phyloP scores from a whole-genome alignment of 768 basidiomycete species.

The Antrodiella citrinella region DNA sequence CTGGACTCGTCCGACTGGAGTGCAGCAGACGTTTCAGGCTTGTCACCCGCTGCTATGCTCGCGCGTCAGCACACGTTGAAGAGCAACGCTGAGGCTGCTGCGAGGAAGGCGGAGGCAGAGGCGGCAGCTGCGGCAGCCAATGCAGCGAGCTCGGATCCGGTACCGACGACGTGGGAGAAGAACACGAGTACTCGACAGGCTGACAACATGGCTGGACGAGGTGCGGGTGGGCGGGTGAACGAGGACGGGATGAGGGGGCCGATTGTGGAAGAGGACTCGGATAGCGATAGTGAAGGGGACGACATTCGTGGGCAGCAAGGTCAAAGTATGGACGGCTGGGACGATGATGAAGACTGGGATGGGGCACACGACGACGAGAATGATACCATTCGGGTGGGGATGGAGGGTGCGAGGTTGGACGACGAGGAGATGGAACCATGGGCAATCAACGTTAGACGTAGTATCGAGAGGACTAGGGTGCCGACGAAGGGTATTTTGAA shows the following conservation, averaged over 20 bases:
- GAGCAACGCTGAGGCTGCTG: slow-evolving; percentile 75
- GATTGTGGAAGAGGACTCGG: slow-evolving; percentile 61
- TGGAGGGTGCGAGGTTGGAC: slow-evolving; percentile 42
- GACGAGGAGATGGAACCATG: slow-evolving; percentile 64
- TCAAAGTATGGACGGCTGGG: slow-evolving; percentile 49
- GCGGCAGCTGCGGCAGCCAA: slow-evolving; percentile 43
- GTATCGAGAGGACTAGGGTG: slow-evolving; percentile 53
- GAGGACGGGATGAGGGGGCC: slow-evolving; percentile 62
- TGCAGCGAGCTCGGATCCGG: slow-evolving; percentile 17
- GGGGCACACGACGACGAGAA: slow-evolving; percentile 64
- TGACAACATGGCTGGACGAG: slow-evolving; percentile 35
- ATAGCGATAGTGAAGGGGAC: slow-evolving; percentile 31
- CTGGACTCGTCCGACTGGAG: slow-evolving; percentile 71
- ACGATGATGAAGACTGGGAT: slow-evolving; percentile 76
- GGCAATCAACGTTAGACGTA: slow-evolving; percentile 68
- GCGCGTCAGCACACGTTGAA: slow-evolving; percentile 89
- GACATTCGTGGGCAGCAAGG: slow-evolving; percentile 28
- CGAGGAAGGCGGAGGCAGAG: slow-evolving; percentile 48
- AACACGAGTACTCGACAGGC: slow-evolving; percentile 61
- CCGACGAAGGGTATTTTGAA: slow-evolving; percentile 88
- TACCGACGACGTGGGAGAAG: slow-evolving; percentile 71
- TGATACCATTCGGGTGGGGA: slow-evolving; percentile 57
- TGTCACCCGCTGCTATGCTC: slow-evolving; percentile 85
- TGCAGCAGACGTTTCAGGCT: slow-evolving; percentile 53
- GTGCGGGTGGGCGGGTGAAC: slow-evolving; percentile 34